Conservation (phyloP, 345 rosid species). For the Eucalyptus urophylla region DNA sequence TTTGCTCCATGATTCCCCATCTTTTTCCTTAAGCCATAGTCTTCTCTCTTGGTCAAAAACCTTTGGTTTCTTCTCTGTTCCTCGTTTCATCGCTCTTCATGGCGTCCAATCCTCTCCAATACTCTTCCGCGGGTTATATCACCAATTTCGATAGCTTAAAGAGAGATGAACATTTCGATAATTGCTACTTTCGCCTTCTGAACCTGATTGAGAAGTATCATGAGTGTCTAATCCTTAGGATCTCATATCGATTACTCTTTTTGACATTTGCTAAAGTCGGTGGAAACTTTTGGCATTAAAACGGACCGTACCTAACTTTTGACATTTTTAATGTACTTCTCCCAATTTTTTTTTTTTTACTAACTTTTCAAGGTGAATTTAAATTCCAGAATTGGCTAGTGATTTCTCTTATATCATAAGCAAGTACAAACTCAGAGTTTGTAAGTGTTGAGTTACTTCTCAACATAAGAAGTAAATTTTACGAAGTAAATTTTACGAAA, state of each 20-base stretch:
- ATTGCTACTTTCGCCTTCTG: not conserved
- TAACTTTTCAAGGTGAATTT: not conserved
- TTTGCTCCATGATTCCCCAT: not conserved
- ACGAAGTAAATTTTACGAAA: not conserved
- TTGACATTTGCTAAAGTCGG: not conserved
- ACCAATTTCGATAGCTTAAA: not conserved
- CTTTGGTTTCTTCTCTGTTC: not conserved
- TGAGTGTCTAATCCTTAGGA: not conserved
- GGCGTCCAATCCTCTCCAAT: not conserved
- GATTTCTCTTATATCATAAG: not conserved
- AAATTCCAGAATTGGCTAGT: not conserved
- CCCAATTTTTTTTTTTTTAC: not conserved
- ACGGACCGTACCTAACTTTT: fast-evolving
- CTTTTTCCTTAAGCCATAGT: not conserved
- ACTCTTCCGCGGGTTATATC: not conserved
- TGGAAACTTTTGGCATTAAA: not conserved
- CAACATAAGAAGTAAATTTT: not conserved
- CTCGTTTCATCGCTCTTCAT: not conserved
- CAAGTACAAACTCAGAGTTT: not conserved
- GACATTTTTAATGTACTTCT: not conserved
- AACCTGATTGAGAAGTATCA: too few relatives aligned
- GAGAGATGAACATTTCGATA: not conserved
- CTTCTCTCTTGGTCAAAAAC: too few relatives aligned
- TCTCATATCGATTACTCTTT: not conserved
- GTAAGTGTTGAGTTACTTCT: not conserved